These are phyloP conservation scores for Chrysanthemum makinoi DNA, from an alignment of 129 eudicot species.

Conservation along the genomic window DNA sequence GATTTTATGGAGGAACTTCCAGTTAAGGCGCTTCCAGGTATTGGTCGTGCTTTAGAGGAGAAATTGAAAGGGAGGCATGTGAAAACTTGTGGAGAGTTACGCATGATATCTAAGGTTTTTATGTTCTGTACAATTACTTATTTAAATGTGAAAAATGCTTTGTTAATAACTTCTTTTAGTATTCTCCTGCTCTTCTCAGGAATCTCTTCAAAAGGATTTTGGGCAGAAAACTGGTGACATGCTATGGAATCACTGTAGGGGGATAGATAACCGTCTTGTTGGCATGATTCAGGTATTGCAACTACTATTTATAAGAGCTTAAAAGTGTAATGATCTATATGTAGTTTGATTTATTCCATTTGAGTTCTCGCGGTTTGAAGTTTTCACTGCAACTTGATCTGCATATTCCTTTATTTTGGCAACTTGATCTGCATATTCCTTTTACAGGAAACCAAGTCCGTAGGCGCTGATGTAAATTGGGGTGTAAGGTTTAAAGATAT, in stretches of 20 bases:
- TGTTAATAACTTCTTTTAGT: not conserved
- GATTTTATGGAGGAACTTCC: constrained; percentile 68
- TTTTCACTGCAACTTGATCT: not conserved
- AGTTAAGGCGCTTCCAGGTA: constrained; percentile 89
- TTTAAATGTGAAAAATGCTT: not conserved
- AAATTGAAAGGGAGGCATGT: constrained; percentile 66
- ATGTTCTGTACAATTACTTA: not conserved
- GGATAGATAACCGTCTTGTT: constrained; percentile 72
- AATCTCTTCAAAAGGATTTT: constrained; percentile 86
- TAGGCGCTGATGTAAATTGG: constrained; percentile 98
- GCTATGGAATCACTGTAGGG: constrained; percentile 88
- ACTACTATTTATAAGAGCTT: constrained; percentile 3
- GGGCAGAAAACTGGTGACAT: constrained; percentile 93
- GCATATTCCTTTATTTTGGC: not conserved
- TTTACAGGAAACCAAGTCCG: constrained; percentile 81
- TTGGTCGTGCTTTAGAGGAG: constrained; percentile 85
- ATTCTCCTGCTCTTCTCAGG: constrained; percentile 43
- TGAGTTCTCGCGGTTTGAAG: too few relatives aligned
- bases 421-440: constrained; percentile 3
- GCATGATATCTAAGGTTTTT: constrained; percentile 60
- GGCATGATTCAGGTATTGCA: constrained; percentile 79
- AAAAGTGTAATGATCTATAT: not conserved
- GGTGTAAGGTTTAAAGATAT: constrained; percentile 83
- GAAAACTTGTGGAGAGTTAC: constrained; percentile 79
- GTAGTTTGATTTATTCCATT: too few relatives aligned